phyloP scores from a whole-genome alignment of 345 rosid species.

The Reutealis trisperma region DNA sequence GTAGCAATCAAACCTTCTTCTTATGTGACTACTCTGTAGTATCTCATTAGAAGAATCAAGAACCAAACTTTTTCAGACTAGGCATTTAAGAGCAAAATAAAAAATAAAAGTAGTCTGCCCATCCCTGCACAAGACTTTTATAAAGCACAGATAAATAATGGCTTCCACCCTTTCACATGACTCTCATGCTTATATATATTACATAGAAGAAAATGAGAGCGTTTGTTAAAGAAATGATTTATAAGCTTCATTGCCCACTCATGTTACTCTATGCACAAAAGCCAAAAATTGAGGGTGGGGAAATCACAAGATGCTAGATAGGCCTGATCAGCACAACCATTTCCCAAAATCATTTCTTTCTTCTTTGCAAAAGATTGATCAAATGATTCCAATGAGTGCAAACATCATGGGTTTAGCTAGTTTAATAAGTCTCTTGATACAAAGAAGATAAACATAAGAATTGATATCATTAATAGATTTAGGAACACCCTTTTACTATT shows the following conservation, averaged over 20 bases:
- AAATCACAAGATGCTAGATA: too few relatives aligned
- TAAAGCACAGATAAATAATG: slow-evolving; percentile 10
- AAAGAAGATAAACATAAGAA: neutral
- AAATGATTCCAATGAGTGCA: slow-evolving; percentile 13
- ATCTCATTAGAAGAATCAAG: slow-evolving; percentile 12
- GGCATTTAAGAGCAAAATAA: neutral
- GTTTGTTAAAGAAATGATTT: slow-evolving; percentile 30
- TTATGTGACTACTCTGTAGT: neutral
- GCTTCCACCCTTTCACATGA: slow-evolving; percentile 23
- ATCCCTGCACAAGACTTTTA: neutral
- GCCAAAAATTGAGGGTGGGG: slow-evolving; percentile 42
- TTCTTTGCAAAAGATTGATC: neutral
- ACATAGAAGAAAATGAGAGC: slow-evolving; percentile 20
- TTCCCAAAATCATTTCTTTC: slow-evolving; percentile 12
- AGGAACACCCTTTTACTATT: too few relatives aligned
- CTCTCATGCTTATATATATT: slow-evolving; percentile 23
- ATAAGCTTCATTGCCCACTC: slow-evolving; percentile 20
- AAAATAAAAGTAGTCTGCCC: neutral
- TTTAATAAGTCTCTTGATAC: neutral
- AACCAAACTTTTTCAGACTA: neutral
- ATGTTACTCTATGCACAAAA: slow-evolving; percentile 21
- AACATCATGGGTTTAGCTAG: slow-evolving; percentile 1
- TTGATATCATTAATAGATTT: neutral
- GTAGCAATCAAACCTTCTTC: neutral
- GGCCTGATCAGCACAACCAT: slow-evolving; percentile 11